These are phyloP conservation scores for Colletotrichum navitas DNA, from an alignment of 2,329 filamentous ascomycete species.

Conservation along the genomic window DNA sequence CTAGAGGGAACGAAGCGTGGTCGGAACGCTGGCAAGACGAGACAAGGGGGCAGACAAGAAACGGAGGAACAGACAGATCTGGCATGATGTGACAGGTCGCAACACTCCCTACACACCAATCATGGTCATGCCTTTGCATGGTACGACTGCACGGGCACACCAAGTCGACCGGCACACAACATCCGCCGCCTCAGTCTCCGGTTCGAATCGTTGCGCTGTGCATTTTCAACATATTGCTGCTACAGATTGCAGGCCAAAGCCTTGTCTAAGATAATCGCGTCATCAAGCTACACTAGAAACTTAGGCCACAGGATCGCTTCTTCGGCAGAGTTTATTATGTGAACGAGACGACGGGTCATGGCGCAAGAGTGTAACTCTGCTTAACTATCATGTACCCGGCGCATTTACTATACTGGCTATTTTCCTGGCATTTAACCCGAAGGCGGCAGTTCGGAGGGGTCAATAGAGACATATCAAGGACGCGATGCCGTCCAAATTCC, in stretches of 20 bases:
- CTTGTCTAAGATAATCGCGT: conserved; percentile 4
- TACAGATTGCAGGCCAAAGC: conserved; percentile 13
- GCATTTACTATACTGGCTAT: conserved; percentile 1
- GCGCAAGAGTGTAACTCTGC: conserved; percentile 34
- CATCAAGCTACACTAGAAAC: background rate
- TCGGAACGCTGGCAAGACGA: conserved; percentile 19
- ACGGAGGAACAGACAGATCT: conserved; percentile 30
- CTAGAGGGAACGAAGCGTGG: conserved; percentile 5
- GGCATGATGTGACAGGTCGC: conserved; percentile 34
- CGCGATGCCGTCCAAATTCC: background rate
- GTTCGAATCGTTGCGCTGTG: background rate
- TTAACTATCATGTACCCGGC: conserved; percentile 5
- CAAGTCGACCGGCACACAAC: conserved; percentile 18
- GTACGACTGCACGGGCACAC: conserved; percentile 21
- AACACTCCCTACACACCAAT: background rate
- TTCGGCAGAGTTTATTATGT: conserved; percentile 30
- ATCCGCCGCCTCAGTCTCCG: conserved; percentile 15
- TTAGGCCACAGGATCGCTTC: conserved; percentile 1
- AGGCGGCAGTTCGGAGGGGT: background rate
- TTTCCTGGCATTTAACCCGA: background rate
- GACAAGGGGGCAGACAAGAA: conserved; percentile 13
- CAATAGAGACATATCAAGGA: background rate
- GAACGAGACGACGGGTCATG: conserved; percentile 35
- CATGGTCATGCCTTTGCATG: background rate
- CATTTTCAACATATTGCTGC: background rate